Percentiles rank a stretch among this genome's conserved stretches.
These are phyloP conservation scores for Apostasia ramifera DNA, from an alignment of 106 monocot species.

Conservation along the genomic window DNA sequence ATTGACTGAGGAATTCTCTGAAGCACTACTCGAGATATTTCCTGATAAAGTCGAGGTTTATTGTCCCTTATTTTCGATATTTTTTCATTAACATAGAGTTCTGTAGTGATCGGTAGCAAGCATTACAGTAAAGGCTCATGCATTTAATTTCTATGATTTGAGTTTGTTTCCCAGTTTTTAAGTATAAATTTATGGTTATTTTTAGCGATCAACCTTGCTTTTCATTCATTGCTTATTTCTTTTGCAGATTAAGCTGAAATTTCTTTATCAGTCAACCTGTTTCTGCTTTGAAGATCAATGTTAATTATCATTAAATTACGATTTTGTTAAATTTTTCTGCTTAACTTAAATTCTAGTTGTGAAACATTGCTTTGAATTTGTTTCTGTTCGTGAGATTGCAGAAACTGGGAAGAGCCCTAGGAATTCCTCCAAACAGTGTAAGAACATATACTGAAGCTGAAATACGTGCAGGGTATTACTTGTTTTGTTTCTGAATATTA, in stretches of 20 bases:
- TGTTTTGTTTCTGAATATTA: conserved; percentile 4
- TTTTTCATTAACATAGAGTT: neutral
- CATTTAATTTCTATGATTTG: neutral
- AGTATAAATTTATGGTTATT: neutral
- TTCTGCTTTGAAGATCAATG: neutral
- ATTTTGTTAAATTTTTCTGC: no score
- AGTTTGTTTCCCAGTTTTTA: no score
- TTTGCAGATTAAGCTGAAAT: neutral
- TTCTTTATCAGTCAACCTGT: neutral
- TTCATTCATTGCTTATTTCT: conserved; percentile 2
- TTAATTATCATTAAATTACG: no score
- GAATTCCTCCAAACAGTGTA: conserved; percentile 77
- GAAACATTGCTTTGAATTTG: neutral
- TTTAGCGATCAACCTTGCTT: neutral
- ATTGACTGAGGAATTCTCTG: conserved; percentile 86
- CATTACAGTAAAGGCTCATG: neutral
- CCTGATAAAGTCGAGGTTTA: conserved; percentile 87
- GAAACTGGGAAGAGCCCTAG: conserved; percentile 79
- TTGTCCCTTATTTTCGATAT: neutral
- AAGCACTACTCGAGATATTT: conserved; percentile 74
- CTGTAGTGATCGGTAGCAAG: neutral
- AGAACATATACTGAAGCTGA: conserved; percentile 96
- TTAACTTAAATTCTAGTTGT: neutral
- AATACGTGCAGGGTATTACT: conserved; percentile 82
- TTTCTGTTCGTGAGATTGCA: conserved; percentile 11